Conservation (phyloP, 495 filamentous ascomycete species). For the Rhizodiscina lignyota region DNA sequence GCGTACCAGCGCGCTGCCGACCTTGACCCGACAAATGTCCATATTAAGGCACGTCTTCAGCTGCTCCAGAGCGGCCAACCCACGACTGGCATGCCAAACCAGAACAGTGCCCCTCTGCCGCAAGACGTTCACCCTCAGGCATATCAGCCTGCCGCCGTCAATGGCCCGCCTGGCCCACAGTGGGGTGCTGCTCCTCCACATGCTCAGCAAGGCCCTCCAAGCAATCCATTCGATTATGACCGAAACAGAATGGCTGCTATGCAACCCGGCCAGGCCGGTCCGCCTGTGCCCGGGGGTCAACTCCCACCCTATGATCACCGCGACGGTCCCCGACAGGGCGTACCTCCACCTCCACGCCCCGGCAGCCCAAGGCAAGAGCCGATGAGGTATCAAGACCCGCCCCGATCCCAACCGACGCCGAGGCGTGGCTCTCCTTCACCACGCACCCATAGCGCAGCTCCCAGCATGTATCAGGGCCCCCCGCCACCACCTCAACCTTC, state of each 20-base stretch:
- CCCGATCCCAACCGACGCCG: conserved; percentile 34
- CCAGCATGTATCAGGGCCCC: conserved; percentile 45
- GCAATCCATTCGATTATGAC: conserved; percentile 24
- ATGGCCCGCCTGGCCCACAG: conserved; percentile 63
- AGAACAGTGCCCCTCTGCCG: conserved; percentile 50
- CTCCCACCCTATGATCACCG: conserved; percentile 64
- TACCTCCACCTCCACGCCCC: conserved; percentile 37
- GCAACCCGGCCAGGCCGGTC: conserved; percentile 49
- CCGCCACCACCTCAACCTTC: conserved; percentile 33
- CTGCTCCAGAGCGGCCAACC: conserved; percentile 66
- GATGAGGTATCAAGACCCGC: conserved; percentile 56
- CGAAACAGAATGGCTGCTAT: conserved; percentile 63
- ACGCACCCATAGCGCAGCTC: conserved; percentile 36
- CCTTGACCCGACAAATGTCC: conserved; percentile 78
- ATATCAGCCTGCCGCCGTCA: conserved; percentile 30
- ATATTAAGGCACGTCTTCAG: conserved; percentile 89
- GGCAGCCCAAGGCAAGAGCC: conserved; percentile 42
- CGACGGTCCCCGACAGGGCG: conserved; percentile 45
- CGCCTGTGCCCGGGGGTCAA: conserved; percentile 45
- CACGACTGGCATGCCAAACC: conserved; percentile 47
- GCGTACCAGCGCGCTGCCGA: conserved; percentile 92
- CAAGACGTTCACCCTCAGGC: conserved; percentile 56
- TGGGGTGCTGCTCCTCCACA: conserved; percentile 43
- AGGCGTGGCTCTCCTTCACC: conserved; percentile 43
- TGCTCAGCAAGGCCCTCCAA: conserved; percentile 32